A percentile compares a stretch with the other conserved stretches of the same genome.
phyloP scores from a whole-genome alignment of 2,329 filamentous ascomycete genomes.

The Herpotrichia juniperi region DNA sequence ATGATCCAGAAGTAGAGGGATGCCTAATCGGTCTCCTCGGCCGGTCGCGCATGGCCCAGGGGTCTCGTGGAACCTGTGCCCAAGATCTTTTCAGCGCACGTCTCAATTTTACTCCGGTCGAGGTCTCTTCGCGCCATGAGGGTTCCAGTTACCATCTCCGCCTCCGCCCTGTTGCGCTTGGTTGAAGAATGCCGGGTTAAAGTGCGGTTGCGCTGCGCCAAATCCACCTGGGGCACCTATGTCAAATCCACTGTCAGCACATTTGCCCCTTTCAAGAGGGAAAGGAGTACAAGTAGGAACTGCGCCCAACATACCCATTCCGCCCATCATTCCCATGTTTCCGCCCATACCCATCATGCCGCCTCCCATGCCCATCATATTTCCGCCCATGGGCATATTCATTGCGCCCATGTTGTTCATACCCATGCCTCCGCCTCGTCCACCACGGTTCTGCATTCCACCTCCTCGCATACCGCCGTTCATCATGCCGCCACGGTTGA shows the following conservation, averaged over 20 bases:
- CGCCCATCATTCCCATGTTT: slow-evolving; percentile 60
- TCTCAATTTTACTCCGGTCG: slow-evolving; percentile 72
- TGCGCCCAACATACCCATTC: slow-evolving; percentile 26
- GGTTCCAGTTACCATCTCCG: slow-evolving; percentile 71
- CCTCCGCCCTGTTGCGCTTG: slow-evolving; percentile 50
- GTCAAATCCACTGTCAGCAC: neutral
- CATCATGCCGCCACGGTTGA: slow-evolving; percentile 53
- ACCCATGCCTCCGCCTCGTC: slow-evolving; percentile 44
- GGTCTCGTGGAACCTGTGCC: neutral
- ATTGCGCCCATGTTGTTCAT: slow-evolving; percentile 46
- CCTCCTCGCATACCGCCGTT: slow-evolving; percentile 50
- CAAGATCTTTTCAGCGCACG: neutral
- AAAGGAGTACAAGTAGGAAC: neutral
- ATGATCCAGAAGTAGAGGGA: no score
- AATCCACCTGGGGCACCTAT: slow-evolving; percentile 58
- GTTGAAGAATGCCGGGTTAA: slow-evolving; percentile 75
- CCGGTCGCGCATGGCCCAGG: no score
- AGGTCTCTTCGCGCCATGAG: slow-evolving; percentile 79
- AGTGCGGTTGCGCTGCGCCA: slow-evolving; percentile 68
- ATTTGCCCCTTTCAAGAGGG: neutral
- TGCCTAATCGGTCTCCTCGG: no score
- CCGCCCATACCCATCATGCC: slow-evolving; percentile 54
- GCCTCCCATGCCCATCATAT: slow-evolving; percentile 51
- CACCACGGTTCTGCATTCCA: slow-evolving; percentile 54
- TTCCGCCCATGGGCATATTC: slow-evolving; percentile 40